Base-by-base conservation (phyloP, 1,284 basidiomycete genomes). In the Melampsora larici-populina region DNA sequence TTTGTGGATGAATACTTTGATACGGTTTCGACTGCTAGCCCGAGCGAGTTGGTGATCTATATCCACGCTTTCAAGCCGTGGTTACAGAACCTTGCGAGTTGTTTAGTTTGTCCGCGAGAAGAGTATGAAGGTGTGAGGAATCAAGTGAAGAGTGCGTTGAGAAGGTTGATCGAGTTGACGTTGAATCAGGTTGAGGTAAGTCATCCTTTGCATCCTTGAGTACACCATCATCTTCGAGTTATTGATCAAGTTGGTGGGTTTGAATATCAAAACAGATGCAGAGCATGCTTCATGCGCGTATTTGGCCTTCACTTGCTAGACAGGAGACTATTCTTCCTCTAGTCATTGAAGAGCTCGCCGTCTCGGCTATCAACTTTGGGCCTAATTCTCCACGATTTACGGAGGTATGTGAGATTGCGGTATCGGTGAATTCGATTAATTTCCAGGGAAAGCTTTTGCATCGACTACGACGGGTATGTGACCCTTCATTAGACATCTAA, bases 61-160 rank as follows among this genome's bases (percentile, higher is more conserved):
- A 83, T 94, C 24, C 89, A 90, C 79, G 94, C 93, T 81, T 87
- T 94, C 85, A 88, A 87, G 63, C 92, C 93, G 1, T 96, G 93
- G 93, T 87, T 95, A 65, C 89, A 87, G 82, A 94, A 94, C 81
- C 85, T 96, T 1, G 86, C 88, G 1, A 83, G 86, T 26, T 94
- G 92, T 81, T 88, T 89, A 51, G 90, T 90, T 80, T 90, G 92
- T 0, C 88, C 89, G 0, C 87, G 87, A 79, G 83, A 84, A 40
- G 84, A 83, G 40, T 63, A 81, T 80, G 26, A 77, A 79, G 81
- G 81, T 29, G 79, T 77, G 46, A 79, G 81, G 62, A 82, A 81
- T 76, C 80, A 81, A 58, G 82, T 94, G 26, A 88, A 91, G 15
- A 92, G 94, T 81, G 90, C 90, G 79, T 87, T 94, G 70, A 88